Evolutionary conservation across 257 asterid species (phyloP).

Genomic region (Ilex aquifolium): DNA sequence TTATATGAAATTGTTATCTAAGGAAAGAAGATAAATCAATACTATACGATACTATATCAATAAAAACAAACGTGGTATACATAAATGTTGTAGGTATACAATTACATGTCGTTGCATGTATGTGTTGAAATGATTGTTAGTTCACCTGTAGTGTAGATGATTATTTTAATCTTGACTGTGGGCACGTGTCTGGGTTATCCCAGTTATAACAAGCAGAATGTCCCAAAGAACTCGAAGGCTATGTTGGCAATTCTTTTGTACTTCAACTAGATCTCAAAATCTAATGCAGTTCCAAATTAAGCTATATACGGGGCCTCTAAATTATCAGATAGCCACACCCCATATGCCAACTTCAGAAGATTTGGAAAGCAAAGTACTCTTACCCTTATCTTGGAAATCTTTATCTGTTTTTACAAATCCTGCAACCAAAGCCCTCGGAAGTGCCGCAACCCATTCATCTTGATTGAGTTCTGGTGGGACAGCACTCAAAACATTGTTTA

Average conservation of each 20-base stretch:
- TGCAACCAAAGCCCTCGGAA: slow-evolving; percentile 95
- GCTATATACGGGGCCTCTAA: neutral
- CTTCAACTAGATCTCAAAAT: neutral
- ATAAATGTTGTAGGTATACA: too few species aligned
- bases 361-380: neutral
- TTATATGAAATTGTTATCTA: too few species aligned
- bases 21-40: too few species aligned
- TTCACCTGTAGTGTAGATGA: too few species aligned
- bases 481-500: slow-evolving; percentile 73
- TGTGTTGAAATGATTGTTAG: too few species aligned
- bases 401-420: slow-evolving; percentile 95
- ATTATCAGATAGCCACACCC: neutral
- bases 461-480: slow-evolving; percentile 82
- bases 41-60: too few species aligned
- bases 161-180: too few species aligned
- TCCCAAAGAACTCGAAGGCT: neutral
- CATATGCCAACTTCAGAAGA: neutral
- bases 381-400: slow-evolving; percentile 94
- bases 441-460: slow-evolving; percentile 84
- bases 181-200: neutral
- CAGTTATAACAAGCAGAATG: neutral
- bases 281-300: neutral
- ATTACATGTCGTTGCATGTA: too few species aligned
- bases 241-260: neutral
- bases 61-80: too few species aligned